Percentiles rank a stretch among this genome's conserved stretches.
Evolutionary conservation across 2,329 filamentous ascomycete genomes (phyloP).

Genomic region (Fusarium sp.): DNA sequence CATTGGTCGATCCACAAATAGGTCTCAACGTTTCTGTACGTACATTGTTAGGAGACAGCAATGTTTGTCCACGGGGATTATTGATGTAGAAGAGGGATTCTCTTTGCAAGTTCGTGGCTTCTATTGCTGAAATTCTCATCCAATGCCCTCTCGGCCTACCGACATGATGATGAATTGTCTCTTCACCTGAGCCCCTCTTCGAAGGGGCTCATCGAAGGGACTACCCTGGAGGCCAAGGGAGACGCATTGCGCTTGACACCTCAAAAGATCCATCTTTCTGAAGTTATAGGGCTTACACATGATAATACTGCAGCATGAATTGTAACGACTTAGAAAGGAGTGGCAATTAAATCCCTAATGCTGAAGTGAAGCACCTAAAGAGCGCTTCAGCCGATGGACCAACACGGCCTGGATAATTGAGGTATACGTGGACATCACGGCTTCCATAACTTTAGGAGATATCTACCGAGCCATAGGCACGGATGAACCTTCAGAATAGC

Average conservation of each 20-base stretch:
- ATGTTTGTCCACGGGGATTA: not conserved
- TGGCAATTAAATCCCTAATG: not conserved
- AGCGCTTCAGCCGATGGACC: not conserved
- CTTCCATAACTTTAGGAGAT: not conserved
- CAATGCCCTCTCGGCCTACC: not conserved
- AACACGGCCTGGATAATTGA: not conserved
- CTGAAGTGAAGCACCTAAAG: not conserved
- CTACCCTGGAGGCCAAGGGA: not conserved
- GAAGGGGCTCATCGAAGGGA: not conserved
- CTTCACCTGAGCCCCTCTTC: not conserved
- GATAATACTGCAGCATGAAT: not conserved
- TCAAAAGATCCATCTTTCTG: not conserved
- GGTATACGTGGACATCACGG: not conserved
- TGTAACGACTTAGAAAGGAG: not conserved
- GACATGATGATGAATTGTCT: not conserved
- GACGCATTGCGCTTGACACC: not conserved
- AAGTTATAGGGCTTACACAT: not conserved
- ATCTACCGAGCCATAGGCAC: too few relatives aligned
- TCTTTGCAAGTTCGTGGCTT: not conserved
- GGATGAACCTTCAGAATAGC: accelerated
- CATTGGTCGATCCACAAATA: not conserved
- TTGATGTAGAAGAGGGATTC: not conserved
- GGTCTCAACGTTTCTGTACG: not conserved
- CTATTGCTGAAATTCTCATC: not conserved
- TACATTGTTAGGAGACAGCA: not conserved